phyloP scores from a whole-genome alignment of 1,139 yeast genomes.

The Taiozyma onychis region DNA sequence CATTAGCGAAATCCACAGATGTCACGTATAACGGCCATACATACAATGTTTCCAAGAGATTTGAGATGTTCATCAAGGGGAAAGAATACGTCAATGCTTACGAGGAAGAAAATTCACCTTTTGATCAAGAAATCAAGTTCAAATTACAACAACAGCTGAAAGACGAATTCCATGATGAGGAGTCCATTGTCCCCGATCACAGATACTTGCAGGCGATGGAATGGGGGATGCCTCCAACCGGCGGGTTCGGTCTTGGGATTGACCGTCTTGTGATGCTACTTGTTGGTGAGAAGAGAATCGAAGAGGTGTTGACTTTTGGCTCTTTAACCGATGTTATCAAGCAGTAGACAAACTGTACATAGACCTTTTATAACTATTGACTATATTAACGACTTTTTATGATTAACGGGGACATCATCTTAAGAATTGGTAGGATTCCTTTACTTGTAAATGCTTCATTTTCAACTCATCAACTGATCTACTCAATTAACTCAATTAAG shows the following conservation, averaged over 20 bases:
- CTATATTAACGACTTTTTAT: too few species aligned
- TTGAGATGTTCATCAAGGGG: conserved; percentile 78
- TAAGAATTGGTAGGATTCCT: too few species aligned
- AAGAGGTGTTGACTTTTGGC: conserved; percentile 80
- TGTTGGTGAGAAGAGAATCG: conserved; percentile 60
- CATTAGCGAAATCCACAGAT: conserved; percentile 67
- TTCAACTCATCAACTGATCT: too few species aligned
- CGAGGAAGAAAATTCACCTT: conserved; percentile 92
- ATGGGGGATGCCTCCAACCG: conserved; percentile 95
- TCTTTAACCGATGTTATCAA: conserved; percentile 62
- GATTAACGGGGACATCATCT: too few species aligned
- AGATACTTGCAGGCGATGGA: conserved; percentile 72
- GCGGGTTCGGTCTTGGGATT: conserved; percentile 96
- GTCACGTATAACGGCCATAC: conserved; percentile 24
- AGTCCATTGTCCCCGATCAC: conserved; percentile 66
- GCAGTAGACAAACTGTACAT: conserved; percentile 31
- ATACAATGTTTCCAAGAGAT: conserved; percentile 49
- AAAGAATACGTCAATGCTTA: conserved; percentile 89
- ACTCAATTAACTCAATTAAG: too few species aligned
- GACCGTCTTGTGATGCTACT: conserved; percentile 84
- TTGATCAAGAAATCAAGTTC: conserved; percentile 58
- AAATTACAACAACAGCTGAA: conserved; percentile 46
- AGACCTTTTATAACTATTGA: too few species aligned
- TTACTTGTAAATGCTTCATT: too few species aligned
- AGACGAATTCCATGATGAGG: conserved; percentile 47